Evolutionary conservation across 768 basidiomycete genomes (phyloP).

Genomic region (Pholiota molesta): DNA sequence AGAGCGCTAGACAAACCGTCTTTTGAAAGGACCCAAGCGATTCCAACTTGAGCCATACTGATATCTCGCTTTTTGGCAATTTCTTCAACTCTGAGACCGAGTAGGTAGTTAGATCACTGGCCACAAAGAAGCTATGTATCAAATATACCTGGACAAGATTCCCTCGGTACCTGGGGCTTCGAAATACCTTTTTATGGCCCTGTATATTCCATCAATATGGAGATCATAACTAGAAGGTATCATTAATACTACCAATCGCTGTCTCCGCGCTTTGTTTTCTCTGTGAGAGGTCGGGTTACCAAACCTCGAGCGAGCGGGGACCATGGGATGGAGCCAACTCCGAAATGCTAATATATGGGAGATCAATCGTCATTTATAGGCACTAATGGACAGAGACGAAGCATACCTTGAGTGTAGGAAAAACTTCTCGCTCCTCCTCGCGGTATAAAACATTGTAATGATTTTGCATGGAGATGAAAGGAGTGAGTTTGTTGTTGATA

Average conservation of each 20-base stretch:
- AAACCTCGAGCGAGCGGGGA: constrained; percentile 58
- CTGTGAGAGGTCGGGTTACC: constrained; percentile 46
- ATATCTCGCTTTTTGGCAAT: constrained; percentile 52
- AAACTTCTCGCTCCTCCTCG: constrained; percentile 67
- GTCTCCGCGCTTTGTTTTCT: constrained; percentile 41
- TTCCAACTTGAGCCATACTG: constrained; percentile 58
- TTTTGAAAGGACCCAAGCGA: constrained; percentile 53
- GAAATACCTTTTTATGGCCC: constrained; percentile 21
- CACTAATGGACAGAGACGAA: neutral
- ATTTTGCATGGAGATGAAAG: constrained; percentile 73
- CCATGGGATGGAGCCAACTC: constrained; percentile 62
- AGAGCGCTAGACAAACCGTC: constrained; percentile 29
- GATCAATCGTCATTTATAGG: neutral
- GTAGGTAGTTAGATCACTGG: neutral
- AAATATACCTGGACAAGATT: constrained; percentile 38
- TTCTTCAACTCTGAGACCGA: constrained; percentile 46
- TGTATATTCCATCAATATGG: neutral
- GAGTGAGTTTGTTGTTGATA: constrained; percentile 55
- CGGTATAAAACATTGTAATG: constrained; percentile 62
- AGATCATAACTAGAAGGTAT: neutral
- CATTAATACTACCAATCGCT: constrained; percentile 37
- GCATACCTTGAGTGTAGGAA: constrained; percentile 56
- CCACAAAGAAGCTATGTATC: neutral
- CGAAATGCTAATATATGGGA: constrained; percentile 39
- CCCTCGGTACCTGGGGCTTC: constrained; percentile 31